Conservation (phyloP, 2,329 filamentous ascomycete species). For the Microdochium bolleyi region DNA sequence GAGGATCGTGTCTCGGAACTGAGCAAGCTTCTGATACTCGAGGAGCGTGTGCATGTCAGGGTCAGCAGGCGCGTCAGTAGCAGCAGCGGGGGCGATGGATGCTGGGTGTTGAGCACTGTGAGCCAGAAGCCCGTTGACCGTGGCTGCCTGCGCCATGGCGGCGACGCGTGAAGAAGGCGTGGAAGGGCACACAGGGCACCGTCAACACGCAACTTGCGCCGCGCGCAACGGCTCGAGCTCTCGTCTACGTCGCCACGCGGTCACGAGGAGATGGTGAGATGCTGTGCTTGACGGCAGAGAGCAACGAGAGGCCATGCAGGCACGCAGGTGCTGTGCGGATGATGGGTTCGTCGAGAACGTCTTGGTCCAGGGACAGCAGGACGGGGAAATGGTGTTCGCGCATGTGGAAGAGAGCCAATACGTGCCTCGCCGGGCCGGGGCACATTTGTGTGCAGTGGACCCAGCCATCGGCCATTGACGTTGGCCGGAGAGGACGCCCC, state of each 20-base stretch:
- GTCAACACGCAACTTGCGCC: background rate
- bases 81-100: constrained; percentile 9
- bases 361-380: too few relatives aligned
- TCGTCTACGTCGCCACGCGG: background rate
- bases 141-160: constrained; percentile 15
- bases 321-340: background rate
- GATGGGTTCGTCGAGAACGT: background rate
- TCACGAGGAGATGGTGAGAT: background rate
- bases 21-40: constrained; percentile 74
- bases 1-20: constrained; percentile 72
- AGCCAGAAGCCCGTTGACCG: constrained; percentile 9
- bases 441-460: too few relatives aligned
- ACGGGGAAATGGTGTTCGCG: too few relatives aligned
- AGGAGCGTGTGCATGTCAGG: constrained; percentile 41
- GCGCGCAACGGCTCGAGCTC: background rate
- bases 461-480: too few relatives aligned
- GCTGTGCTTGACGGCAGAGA: background rate
- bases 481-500: too few relatives aligned
- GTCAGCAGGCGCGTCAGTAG: background rate
- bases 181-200: background rate
- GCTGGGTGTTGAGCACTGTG: constrained; percentile 9
- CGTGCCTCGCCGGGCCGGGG: too few relatives aligned
- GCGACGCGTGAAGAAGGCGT: background rate
- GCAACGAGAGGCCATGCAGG: background rate
- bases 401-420: too few relatives aligned